Evolutionary conservation across 768 basidiomycete genomes (phyloP).

Genomic region (Trametes cubensis): DNA sequence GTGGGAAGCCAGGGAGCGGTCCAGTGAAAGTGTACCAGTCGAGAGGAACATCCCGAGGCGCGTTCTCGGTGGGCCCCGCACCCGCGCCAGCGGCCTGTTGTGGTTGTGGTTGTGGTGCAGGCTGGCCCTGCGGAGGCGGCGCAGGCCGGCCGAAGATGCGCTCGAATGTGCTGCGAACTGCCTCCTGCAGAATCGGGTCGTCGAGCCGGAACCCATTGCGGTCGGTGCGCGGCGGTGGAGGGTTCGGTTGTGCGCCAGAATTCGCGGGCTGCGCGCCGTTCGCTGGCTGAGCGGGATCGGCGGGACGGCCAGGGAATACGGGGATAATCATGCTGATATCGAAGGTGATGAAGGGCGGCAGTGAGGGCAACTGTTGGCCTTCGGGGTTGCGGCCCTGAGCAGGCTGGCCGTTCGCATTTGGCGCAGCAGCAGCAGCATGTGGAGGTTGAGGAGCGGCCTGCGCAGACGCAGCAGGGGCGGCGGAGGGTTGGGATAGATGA

Average conservation of each 20-base stretch:
- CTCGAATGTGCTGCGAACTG: conserved; percentile 16
- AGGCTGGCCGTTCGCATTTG: neutral
- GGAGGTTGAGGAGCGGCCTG: conserved; percentile 1
- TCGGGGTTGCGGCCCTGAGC: neutral
- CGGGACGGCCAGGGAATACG: conserved; percentile 15
- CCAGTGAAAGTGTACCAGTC: conserved; percentile 20
- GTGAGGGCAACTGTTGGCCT: conserved; percentile 1
- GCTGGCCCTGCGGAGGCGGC: conserved; percentile 18
- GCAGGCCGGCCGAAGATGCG: conserved; percentile 14
- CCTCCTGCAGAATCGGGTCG: conserved; percentile 16
- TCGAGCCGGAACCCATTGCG: conserved; percentile 18
- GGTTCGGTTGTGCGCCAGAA: neutral
- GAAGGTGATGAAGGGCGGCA: conserved; percentile 26
- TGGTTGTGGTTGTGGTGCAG: conserved; percentile 2
- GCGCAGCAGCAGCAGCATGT: neutral
- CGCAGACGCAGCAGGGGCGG: neutral
- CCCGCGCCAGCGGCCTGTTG: conserved; percentile 3
- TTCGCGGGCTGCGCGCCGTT: conserved; percentile 3
- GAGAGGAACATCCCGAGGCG: neutral
- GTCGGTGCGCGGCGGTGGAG: conserved; percentile 16
- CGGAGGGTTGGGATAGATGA: conserved; percentile 5
- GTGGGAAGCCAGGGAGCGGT: conserved; percentile 16
- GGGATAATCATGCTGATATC: conserved; percentile 31
- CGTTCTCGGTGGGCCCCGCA: conserved; percentile 3
- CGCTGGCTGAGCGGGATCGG: conserved; percentile 5